Percentiles rank a stretch among this genome's conserved stretches.
These are phyloP conservation scores for Saccharum officinarum DNA, from an alignment of 176 grass and related monocot species.

Conservation along the genomic window DNA sequence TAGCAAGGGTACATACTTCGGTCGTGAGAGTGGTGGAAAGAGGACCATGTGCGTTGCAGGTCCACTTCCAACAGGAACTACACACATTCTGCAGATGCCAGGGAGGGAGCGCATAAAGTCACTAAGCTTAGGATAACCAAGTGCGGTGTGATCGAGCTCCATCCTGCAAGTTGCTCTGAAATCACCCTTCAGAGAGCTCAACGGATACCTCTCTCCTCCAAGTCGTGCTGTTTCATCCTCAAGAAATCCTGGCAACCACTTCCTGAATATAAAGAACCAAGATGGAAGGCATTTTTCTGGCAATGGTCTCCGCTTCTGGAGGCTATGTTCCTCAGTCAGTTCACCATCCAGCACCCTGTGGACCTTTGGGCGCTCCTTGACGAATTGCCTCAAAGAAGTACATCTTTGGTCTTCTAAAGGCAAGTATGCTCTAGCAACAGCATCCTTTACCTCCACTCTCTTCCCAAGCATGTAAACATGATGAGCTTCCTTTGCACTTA, in stretches of 20 bases:
- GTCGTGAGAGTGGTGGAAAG: conserved; percentile 40
- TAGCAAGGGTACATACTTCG: conserved; percentile 53
- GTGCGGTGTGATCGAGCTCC: conserved; percentile 54
- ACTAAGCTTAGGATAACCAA: conserved; percentile 70
- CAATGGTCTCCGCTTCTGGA: conserved; percentile 37
- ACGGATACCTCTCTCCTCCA: conserved; percentile 52
- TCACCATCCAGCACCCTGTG: conserved; percentile 37
- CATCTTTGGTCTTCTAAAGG: conserved; percentile 33
- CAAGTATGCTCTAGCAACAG: conserved; percentile 51
- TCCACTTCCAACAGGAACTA: conserved; percentile 52
- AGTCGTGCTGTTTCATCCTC: conserved; percentile 36
- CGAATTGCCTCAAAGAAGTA: conserved; percentile 14
- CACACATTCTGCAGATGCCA: conserved; percentile 63
- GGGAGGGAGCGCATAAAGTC: conserved; percentile 66
- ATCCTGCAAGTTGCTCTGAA: conserved; percentile 62
- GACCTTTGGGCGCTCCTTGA: conserved; percentile 26
- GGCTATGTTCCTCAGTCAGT: conserved; percentile 33
- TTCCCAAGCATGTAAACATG: conserved; percentile 61
- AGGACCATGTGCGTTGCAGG: conserved; percentile 68
- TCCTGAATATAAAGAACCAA: conserved; percentile 70
- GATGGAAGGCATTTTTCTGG: conserved; percentile 61
- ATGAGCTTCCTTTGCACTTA: conserved; percentile 60
- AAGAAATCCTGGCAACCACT: conserved; percentile 64
- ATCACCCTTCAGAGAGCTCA: conserved; percentile 64
- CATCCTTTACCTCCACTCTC: conserved; percentile 71